Percentiles rank a stretch among this genome's conserved stretches.
phyloP scores from a whole-genome alignment of 1,139 yeast species.

The Hemisphaericaspora subhashii region DNA sequence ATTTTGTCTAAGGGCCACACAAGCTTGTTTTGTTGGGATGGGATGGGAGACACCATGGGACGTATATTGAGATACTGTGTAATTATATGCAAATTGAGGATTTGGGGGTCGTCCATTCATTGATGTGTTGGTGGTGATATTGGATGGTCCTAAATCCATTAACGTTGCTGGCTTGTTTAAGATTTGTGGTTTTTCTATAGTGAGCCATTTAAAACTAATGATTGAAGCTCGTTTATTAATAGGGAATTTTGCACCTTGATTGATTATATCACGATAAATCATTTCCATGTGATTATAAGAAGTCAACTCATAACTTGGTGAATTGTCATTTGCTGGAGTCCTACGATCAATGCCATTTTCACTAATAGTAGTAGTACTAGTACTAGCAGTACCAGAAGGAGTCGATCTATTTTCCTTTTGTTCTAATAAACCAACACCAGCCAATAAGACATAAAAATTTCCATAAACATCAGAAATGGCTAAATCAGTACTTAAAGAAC shows the following conservation, averaged over 20 bases:
- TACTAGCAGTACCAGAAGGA: constrained; percentile 1
- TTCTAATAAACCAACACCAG: constrained; percentile 44
- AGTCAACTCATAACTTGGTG: constrained; percentile 45
- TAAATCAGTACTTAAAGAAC: constrained; percentile 54
- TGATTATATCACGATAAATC: constrained; percentile 40
- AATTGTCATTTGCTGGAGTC: constrained; percentile 5
- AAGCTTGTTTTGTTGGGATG: constrained; percentile 65
- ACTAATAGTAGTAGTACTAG: neutral
- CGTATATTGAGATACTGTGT: constrained; percentile 58
- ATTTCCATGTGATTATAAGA: constrained; percentile 49
- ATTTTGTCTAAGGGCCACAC: constrained; percentile 62
- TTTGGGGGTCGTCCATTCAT: constrained; percentile 2
- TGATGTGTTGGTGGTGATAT: neutral
- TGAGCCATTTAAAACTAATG: constrained; percentile 67
- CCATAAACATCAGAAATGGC: constrained; percentile 53
- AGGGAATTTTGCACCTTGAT: constrained; percentile 18
- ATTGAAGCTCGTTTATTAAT: constrained; percentile 25
- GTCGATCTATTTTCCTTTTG: constrained; percentile 5
- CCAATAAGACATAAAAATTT: constrained; percentile 47
- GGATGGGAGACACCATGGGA: constrained; percentile 73
- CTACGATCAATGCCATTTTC: too few species aligned
- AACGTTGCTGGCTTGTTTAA: constrained; percentile 52
- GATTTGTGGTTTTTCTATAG: constrained; percentile 62
- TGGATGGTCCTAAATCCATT: constrained; percentile 19
- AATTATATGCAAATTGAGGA: constrained; percentile 36